Conservation (phyloP, 2,329 filamentous ascomycete species). For the Cercospora sp. region DNA sequence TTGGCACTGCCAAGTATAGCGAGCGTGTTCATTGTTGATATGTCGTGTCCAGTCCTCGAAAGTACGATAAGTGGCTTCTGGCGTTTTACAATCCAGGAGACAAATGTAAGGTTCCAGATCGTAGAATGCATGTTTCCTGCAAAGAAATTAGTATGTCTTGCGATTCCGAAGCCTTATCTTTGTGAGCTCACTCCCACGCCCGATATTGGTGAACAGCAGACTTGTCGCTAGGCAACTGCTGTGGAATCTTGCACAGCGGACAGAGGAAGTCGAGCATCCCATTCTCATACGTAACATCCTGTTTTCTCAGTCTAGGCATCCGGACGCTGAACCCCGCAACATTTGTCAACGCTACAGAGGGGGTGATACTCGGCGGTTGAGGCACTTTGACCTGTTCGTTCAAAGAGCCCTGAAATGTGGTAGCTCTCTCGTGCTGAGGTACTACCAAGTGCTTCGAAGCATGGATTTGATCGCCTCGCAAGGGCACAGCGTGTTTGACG, state of each 20-base stretch:
- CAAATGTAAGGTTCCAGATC: not conserved
- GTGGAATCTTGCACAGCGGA: not conserved
- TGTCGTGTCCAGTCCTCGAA: slow-evolving; percentile 1
- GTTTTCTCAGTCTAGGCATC: not conserved
- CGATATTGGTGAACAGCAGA: not conserved
- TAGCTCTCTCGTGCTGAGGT: not conserved
- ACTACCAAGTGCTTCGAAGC: not conserved
- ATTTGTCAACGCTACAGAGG: not conserved
- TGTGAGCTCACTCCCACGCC: not conserved
- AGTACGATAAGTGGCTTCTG: not conserved
- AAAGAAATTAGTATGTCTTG: too few relatives aligned
- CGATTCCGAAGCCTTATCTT: too few relatives aligned
- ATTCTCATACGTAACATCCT: not conserved
- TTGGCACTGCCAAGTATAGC: not conserved
- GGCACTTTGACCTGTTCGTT: not conserved
- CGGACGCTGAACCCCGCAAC: not conserved
- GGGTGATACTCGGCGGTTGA: not conserved
- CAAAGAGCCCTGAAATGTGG: not conserved
- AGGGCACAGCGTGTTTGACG: not conserved
- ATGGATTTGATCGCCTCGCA: not conserved
- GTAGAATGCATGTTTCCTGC: slow-evolving; percentile 1
- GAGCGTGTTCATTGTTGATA: not conserved
- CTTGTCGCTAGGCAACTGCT: not conserved
- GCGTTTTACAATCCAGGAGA: not conserved
- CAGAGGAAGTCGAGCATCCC: not conserved